Conservation (phyloP, 2,329 filamentous ascomycete species). For the Ascochyta clinopodiicola region DNA sequence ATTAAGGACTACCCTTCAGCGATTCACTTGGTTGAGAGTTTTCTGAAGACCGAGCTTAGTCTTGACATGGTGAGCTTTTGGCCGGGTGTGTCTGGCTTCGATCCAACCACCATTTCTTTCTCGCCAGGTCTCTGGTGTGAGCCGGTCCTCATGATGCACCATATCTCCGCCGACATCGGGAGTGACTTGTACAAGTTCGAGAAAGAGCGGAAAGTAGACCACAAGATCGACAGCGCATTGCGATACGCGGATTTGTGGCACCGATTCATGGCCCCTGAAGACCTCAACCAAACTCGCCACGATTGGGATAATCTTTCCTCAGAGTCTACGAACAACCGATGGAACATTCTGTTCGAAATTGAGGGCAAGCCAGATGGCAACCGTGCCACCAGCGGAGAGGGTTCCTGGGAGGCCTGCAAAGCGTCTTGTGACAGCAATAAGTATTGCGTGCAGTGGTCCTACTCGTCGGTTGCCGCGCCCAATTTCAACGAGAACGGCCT, state of each 20-base stretch:
- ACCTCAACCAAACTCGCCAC: constrained; percentile 31
- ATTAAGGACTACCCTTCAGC: constrained; percentile 58
- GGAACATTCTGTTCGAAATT: constrained; percentile 42
- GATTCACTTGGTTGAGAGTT: constrained; percentile 58
- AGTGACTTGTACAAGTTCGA: constrained; percentile 56
- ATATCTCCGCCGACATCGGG: constrained; percentile 53
- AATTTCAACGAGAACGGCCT: constrained; percentile 42
- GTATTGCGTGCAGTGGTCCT: constrained; percentile 45
- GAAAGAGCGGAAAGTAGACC: constrained; percentile 34
- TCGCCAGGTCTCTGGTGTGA: constrained; percentile 55
- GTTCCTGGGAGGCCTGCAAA: constrained; percentile 37
- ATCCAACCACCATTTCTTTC: constrained; percentile 46
- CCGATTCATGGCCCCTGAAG: constrained; percentile 37
- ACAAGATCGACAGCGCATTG: constrained; percentile 25
- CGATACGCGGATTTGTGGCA: constrained; percentile 38
- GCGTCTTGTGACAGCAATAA: constrained; percentile 35
- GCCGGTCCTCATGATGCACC: constrained; percentile 49
- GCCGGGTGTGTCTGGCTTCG: constrained; percentile 48
- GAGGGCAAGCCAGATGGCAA: constrained; percentile 22
- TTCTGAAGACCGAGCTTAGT: constrained; percentile 53
- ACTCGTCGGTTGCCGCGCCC: constrained; percentile 31
- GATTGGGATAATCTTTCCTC: constrained; percentile 46
- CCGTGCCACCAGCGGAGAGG: constrained; percentile 30
- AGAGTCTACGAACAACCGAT: constrained; percentile 36
- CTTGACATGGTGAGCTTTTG: constrained; percentile 56